Conservation (phyloP, 169 alveolate genomes). For the Babesia sp. region DNA sequence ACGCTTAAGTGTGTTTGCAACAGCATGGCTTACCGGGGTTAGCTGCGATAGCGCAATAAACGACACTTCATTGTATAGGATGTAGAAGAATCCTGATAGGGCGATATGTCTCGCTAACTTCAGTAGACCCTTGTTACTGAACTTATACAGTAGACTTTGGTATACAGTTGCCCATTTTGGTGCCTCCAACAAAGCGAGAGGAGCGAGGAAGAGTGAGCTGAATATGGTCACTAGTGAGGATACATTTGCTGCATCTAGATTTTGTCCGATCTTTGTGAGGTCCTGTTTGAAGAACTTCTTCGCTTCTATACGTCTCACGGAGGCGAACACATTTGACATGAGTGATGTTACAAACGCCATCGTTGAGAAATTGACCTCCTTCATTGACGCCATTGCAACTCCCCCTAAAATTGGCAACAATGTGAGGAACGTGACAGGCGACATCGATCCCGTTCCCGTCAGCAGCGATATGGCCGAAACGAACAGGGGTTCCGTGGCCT, state of each 20-base stretch:
- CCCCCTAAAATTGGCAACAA: constrained; percentile 77
- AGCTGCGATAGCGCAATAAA: constrained; percentile 72
- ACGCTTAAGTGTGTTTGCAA: constrained; percentile 79
- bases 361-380: constrained; percentile 64
- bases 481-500: constrained; percentile 74
- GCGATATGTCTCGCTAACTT: constrained; percentile 49
- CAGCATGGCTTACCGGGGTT: constrained; percentile 78
- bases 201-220: constrained; percentile 70
- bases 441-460: constrained; percentile 48
- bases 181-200: constrained; percentile 57
- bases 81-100: constrained; percentile 70
- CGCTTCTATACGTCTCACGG: constrained; percentile 71
- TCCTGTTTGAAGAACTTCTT: constrained; percentile 72
- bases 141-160: constrained; percentile 25
- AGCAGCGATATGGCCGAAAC: constrained; percentile 68
- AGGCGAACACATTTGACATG: constrained; percentile 63
- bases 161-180: constrained; percentile 22
- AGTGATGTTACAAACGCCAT: constrained; percentile 66
- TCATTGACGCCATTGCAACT: constrained; percentile 72
- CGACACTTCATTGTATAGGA: constrained; percentile 67
- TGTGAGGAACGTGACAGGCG: constrained; percentile 70
- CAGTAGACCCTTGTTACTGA: constrained; percentile 19
- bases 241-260: constrained; percentile 70
- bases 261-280: constrained; percentile 67
- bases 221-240: constrained; percentile 60